Percentiles rank a stretch among this genome's conserved stretches.
phyloP scores from a whole-genome alignment of 179 eudicot genomes.

The Silene vulgaris region DNA sequence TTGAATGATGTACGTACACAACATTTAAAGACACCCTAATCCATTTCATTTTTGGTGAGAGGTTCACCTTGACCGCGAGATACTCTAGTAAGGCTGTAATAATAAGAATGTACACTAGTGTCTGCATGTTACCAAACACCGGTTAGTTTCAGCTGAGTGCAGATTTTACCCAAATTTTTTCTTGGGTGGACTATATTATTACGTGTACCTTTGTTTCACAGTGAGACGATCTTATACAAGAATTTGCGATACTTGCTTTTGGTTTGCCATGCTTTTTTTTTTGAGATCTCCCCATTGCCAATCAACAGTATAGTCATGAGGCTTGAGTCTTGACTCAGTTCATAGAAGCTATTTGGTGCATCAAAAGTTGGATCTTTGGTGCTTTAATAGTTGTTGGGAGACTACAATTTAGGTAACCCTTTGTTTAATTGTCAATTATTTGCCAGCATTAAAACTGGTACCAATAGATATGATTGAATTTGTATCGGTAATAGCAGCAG shows the following conservation, averaged over 20 bases:
- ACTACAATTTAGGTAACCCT: background rate
- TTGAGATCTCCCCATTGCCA: conserved; percentile 2
- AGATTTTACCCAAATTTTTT: background rate
- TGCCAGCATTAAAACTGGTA: background rate
- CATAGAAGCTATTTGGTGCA: background rate
- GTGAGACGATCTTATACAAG: background rate
- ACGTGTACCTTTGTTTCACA: background rate
- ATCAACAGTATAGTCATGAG: background rate
- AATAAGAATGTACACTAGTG: conserved; percentile 22
- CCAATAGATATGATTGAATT: background rate
- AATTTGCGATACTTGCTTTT: background rate
- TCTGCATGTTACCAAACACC: conserved; percentile 12
- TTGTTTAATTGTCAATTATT: background rate
- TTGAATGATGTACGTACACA: conserved; percentile 29
- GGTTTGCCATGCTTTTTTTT: background rate
- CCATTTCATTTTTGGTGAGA: conserved; percentile 17
- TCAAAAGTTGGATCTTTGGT: conserved; percentile 19
- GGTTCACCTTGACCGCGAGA: conserved; percentile 20
- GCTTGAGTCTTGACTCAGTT: background rate
- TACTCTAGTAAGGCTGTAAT: conserved; percentile 10
- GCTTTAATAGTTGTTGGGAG: conserved; percentile 11
- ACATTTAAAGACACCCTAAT: background rate
- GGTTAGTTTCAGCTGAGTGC: background rate
- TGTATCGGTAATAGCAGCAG: conserved; percentile 3
- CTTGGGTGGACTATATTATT: background rate